Conservation (phyloP, 2,329 filamentous ascomycete genomes). For the Sporothrix mexicana region DNA sequence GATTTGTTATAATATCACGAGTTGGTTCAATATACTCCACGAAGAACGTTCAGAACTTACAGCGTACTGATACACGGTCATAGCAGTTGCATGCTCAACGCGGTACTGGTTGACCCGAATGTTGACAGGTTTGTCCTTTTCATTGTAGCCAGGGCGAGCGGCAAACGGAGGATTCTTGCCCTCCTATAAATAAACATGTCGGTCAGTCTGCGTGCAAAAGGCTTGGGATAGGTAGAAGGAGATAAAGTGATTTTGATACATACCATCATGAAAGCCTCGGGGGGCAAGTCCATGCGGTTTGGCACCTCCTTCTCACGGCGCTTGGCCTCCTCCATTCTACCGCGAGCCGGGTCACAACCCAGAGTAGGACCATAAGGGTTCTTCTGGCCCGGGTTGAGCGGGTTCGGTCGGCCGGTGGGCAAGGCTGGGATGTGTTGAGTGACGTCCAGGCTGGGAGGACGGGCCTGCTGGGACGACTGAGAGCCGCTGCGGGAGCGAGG, state of each 20-base stretch:
- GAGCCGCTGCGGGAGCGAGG: conserved; percentile 16
- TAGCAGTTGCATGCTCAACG: conserved; percentile 33
- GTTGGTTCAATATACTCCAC: not conserved
- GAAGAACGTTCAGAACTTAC: conserved; percentile 56
- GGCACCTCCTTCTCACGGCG: conserved; percentile 40
- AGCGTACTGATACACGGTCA: conserved; percentile 79
- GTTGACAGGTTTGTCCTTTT: conserved; percentile 59
- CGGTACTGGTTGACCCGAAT: conserved; percentile 58
- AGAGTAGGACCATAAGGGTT: conserved; percentile 40
- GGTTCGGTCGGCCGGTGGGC: not conserved
- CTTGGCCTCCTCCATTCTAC: conserved; percentile 37
- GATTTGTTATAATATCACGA: not conserved
- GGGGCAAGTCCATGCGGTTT: conserved; percentile 62
- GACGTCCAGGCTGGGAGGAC: conserved; percentile 17
- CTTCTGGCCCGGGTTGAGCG: not conserved
- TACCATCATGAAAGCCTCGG: conserved; percentile 60
- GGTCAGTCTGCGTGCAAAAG: too few species aligned
- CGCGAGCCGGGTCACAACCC: conserved; percentile 54
- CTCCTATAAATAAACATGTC: conserved; percentile 35
- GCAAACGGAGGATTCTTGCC: conserved; percentile 45
- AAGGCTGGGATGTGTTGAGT: conserved; percentile 1
- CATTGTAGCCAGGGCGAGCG: conserved; percentile 62
- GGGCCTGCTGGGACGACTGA: conserved; percentile 11
- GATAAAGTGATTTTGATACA: conserved; percentile 35
- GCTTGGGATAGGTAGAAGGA: too few species aligned